Percentiles rank a stretch among this genome's conserved stretches.
phyloP scores from a whole-genome alignment of 208 protist genomes.

The Wallacemonas sp. region DNA sequence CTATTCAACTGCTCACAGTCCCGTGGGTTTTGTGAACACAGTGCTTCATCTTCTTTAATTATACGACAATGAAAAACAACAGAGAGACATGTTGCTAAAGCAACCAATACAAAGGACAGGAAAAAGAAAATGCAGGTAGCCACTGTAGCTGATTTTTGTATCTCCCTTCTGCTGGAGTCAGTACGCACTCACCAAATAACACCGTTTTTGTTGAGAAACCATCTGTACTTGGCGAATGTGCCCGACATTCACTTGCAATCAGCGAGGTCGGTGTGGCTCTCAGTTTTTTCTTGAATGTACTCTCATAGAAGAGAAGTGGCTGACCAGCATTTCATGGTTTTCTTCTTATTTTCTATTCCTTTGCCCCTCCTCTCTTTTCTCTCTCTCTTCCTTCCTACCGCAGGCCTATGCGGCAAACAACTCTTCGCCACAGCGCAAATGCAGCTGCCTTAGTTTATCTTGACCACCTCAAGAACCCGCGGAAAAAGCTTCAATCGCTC shows the following conservation, averaged over 20 bases:
- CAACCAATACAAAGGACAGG: slow-evolving; percentile 6
- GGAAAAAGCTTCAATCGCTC: slow-evolving; percentile 64
- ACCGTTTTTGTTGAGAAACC: too few relatives aligned
- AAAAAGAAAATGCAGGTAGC: too few relatives aligned
- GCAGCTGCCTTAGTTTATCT: slow-evolving; percentile 47
- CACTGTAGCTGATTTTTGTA: too few relatives aligned
- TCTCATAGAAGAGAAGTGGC: too few relatives aligned
- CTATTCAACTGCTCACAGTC: too few relatives aligned
- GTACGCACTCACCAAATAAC: too few relatives aligned
- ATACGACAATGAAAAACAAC: not conserved
- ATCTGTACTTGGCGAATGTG: too few relatives aligned
- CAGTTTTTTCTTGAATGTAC: too few relatives aligned
- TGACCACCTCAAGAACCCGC: slow-evolving; percentile 58
- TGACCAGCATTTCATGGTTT: slow-evolving; percentile 18
- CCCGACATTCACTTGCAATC: too few relatives aligned
- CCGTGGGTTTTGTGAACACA: not conserved
- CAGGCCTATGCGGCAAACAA: slow-evolving; percentile 10
- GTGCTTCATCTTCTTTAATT: not conserved
- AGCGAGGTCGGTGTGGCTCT: too few relatives aligned
- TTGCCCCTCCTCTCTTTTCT: slow-evolving; percentile 5
- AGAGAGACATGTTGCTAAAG: not conserved
- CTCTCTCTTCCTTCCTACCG: not conserved
- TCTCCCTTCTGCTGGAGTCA: too few relatives aligned
- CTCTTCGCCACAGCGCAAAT: slow-evolving; percentile 19
- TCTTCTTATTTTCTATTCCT: not conserved